phyloP scores from a whole-genome alignment of 2,329 filamentous ascomycete species.

The Arthrobotrys iridis region DNA sequence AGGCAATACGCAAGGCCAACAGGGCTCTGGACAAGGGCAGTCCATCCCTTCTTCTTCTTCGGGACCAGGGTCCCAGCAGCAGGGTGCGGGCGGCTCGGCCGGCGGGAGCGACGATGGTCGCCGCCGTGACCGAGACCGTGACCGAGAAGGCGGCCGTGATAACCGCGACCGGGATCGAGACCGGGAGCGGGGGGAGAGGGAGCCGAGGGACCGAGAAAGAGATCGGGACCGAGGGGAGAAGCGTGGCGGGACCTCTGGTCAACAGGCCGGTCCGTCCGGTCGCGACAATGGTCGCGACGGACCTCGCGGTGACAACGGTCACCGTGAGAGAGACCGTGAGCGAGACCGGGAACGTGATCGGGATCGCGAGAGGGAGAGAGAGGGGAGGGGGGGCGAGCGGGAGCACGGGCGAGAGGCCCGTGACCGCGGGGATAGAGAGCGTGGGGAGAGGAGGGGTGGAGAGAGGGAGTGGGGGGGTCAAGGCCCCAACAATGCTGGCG shows the following conservation, averaged over 20 bases:
- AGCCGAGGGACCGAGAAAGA: slow-evolving; percentile 45
- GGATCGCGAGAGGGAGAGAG: slow-evolving; percentile 29
- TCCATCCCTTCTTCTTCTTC: slow-evolving; percentile 14
- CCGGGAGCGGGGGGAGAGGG: slow-evolving; percentile 55
- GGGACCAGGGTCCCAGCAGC: slow-evolving; percentile 11
- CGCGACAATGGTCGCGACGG: background rate
- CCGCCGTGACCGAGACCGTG: slow-evolving; percentile 54
- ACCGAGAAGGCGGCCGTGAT: slow-evolving; percentile 26
- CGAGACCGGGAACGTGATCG: background rate
- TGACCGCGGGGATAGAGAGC: slow-evolving; percentile 4
- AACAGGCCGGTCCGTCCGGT: background rate
- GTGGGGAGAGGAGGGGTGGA: background rate
- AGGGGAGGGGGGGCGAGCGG: slow-evolving; percentile 24
- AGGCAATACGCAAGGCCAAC: slow-evolving; percentile 46
- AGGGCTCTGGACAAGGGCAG: slow-evolving; percentile 17
- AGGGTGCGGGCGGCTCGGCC: slow-evolving; percentile 26
- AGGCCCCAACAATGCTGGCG: slow-evolving; percentile 9
- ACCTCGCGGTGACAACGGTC: too few species aligned
- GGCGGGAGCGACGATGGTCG: slow-evolving; percentile 54
- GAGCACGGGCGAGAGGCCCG: slow-evolving; percentile 13
- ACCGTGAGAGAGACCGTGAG: background rate
- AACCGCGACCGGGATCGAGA: slow-evolving; percentile 54
- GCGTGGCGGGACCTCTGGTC: slow-evolving; percentile 9
- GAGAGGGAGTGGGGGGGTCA: slow-evolving; percentile 12
- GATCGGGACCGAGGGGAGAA: slow-evolving; percentile 31